These are phyloP conservation scores for Lactarius quietus DNA, from an alignment of 768 basidiomycete genomes.

Conservation along the genomic window DNA sequence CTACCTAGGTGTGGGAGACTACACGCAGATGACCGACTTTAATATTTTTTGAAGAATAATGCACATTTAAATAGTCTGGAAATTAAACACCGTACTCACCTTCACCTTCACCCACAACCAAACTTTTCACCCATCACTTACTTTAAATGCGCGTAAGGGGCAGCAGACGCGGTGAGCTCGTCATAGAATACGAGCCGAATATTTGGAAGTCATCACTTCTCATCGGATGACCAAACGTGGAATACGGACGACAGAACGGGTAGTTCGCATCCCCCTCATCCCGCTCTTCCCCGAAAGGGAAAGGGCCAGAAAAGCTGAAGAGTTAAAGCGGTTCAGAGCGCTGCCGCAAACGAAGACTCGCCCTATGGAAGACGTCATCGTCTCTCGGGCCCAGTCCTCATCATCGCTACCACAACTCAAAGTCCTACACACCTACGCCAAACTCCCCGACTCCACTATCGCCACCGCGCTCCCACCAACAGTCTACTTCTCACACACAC, in stretches of 20 bases:
- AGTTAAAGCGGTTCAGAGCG: no score
- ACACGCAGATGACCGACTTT: no score
- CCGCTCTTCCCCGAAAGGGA: neutral
- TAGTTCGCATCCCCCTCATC: neutral
- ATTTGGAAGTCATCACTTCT: neutral
- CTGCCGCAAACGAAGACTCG: neutral
- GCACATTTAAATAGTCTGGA: neutral
- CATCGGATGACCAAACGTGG: neutral
- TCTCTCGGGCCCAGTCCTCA: neutral
- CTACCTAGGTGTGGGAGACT: no score
- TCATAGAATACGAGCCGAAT: neutral
- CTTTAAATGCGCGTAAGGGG: neutral
- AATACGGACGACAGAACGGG: neutral
- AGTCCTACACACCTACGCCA: conserved; percentile 60
- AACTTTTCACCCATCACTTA: neutral
- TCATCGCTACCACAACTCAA: conserved; percentile 35
- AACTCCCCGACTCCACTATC: conserved; percentile 38
- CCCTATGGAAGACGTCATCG: no score
- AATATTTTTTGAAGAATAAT: neutral
- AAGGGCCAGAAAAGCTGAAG: no score
- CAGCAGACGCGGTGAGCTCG: neutral
- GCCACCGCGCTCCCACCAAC: conserved; percentile 50
- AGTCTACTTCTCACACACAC: conserved; percentile 54
- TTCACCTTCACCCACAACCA: no score
- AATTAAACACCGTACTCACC: neutral